Evolutionary conservation across 768 basidiomycete genomes (phyloP).

Genomic region (Calocera cornea): DNA sequence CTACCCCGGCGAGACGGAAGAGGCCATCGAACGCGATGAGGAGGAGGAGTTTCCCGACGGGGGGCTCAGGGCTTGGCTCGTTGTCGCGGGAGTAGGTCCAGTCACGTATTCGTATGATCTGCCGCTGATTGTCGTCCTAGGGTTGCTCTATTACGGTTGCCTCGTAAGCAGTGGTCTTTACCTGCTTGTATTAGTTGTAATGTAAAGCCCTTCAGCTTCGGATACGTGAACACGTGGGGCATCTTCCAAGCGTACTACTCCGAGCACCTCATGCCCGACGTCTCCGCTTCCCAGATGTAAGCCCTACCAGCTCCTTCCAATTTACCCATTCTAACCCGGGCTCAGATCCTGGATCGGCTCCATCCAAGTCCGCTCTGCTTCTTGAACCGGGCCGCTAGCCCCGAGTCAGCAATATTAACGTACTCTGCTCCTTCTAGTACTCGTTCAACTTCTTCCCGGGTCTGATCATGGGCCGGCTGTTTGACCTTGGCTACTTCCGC

Average conservation of each 20-base stretch:
- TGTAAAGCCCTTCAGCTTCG: constrained; percentile 32
- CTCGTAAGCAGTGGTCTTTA: neutral
- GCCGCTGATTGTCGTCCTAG: neutral
- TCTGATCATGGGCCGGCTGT: constrained; percentile 50
- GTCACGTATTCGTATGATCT: neutral
- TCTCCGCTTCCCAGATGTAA: constrained; percentile 52
- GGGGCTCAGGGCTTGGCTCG: constrained; percentile 35
- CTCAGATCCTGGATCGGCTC: constrained; percentile 70
- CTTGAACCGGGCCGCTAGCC: neutral
- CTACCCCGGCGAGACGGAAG: neutral
- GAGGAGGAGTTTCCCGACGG: constrained; percentile 30
- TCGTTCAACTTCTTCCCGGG: constrained; percentile 22
- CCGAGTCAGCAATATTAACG: neutral
- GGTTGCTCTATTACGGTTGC: neutral
- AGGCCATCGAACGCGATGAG: neutral
- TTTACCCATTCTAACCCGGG: constrained; percentile 14
- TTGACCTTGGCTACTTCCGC: constrained; percentile 58
- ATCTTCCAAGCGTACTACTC: constrained; percentile 65
- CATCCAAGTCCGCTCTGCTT: constrained; percentile 36
- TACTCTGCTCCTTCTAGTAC: constrained; percentile 13
- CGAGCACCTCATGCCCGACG: constrained; percentile 33
- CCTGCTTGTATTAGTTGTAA: too few relatives aligned
- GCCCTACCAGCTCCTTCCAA: constrained; percentile 12
- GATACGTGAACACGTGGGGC: constrained; percentile 47
- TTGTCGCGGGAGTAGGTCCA: constrained; percentile 40